Evolutionary conservation across 768 basidiomycete genomes (phyloP), one percentile per base, ranked within the genome.

Genomic region (Lactarius deliciosus): DNA sequence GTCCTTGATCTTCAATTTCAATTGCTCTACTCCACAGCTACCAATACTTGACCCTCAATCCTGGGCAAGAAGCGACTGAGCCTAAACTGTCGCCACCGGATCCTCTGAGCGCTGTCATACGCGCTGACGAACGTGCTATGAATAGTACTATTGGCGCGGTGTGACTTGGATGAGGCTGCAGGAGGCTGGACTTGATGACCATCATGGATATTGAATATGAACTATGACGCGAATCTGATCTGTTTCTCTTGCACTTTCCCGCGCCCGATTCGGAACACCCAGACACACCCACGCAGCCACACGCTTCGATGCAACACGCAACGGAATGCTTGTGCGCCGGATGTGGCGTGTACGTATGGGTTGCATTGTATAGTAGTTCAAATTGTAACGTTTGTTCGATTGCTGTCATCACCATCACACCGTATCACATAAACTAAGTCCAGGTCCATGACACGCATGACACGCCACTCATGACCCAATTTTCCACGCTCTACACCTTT

Each of bases 11-110:
- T 53, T 53, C 50, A 53, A 25, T 53, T 53, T 53, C 50, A 22
- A 53, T 6, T 9, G 15, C 40, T 50, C 32, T 22, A 34, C 63
- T 58, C 41, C 60, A 63, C 72, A 83, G 84, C 65, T 79, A 77
- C 69, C 73, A 76, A n/a, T 85, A 85, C 72, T 83, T 81, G 83
- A 79, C 75, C 18, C 79, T 89, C 66, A 85, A 85, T 70, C 82
- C 82, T 5, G 77, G 75, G 22, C 80, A 81, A 69, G 81, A 80
- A 66, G 78, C 81, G 6, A 77, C 74, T 30, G 79, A 85, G 61
- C 73, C 75, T 32, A 72, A 73, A 8, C 73, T 79, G 68, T 83
- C 82, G 43, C 83, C 82, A 5, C 67, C 69, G 10, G 79, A 80
- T 69, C 81, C 81, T 1, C 68, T 74, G 40, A 57, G 50, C 4